A percentile compares a stretch with the other conserved stretches of the same genome.
Conservation (phyloP, 2,329 filamentous ascomycete species). For the Aquanectria penicillioides region DNA sequence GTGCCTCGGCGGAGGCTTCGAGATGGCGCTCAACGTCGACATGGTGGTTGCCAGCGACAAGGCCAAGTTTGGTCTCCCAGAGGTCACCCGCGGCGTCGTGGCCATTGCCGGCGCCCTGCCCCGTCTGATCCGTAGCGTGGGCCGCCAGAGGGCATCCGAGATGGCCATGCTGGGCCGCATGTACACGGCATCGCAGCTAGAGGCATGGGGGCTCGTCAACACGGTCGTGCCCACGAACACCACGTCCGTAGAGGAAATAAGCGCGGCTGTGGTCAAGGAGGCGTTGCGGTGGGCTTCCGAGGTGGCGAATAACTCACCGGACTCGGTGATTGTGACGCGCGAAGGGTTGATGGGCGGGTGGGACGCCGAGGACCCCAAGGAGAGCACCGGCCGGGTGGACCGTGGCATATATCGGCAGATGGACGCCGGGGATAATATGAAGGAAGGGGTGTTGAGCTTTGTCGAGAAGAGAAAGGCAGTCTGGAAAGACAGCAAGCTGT, state of each 20-base stretch:
- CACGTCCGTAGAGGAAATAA: background rate
- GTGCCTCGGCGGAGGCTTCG: slow-evolving; percentile 77
- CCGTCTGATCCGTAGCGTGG: slow-evolving; percentile 70
- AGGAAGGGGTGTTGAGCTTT: slow-evolving; percentile 79
- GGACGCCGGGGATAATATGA: slow-evolving; percentile 75
- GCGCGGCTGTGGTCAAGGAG: slow-evolving; percentile 60
- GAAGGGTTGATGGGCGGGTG: slow-evolving; percentile 78
- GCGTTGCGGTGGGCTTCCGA: slow-evolving; percentile 70
- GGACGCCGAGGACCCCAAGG: slow-evolving; percentile 74
- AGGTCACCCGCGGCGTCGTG: slow-evolving; percentile 75
- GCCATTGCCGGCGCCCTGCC: slow-evolving; percentile 76
- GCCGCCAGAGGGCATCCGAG: slow-evolving; percentile 75
- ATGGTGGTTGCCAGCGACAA: slow-evolving; percentile 67
- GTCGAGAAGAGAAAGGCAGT: slow-evolving; percentile 77
- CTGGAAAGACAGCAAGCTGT: slow-evolving; percentile 74
- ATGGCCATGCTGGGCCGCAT: slow-evolving; percentile 73
- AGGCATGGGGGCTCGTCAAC: slow-evolving; percentile 77
- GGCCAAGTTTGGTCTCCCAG: slow-evolving; percentile 74
- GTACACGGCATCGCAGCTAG: slow-evolving; percentile 68
- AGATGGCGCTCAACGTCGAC: slow-evolving; percentile 78
- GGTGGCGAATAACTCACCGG: slow-evolving; percentile 76
- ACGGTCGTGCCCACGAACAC: slow-evolving; percentile 58
- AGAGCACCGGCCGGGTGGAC: slow-evolving; percentile 66
- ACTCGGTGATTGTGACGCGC: slow-evolving; percentile 78
- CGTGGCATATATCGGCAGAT: slow-evolving; percentile 69